phyloP scores from a whole-genome alignment of 768 basidiomycete species.

The Leucocoprinus leucothites region DNA sequence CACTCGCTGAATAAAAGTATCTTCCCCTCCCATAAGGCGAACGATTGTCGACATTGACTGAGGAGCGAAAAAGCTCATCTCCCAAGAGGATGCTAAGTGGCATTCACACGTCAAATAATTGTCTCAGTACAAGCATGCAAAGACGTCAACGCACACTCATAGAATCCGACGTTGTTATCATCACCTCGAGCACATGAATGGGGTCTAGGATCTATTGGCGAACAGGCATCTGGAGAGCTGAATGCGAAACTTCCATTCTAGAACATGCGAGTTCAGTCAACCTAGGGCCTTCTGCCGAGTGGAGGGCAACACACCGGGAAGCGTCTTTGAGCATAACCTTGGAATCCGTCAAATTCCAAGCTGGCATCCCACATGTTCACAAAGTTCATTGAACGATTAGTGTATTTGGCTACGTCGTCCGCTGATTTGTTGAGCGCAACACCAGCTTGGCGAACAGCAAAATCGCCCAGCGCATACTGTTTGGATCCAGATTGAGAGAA shows the following conservation, averaged over 20 bases:
- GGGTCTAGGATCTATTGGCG: slow-evolving; percentile 41
- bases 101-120: not conserved
- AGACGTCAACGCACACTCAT: slow-evolving; percentile 35
- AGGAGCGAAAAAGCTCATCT: slow-evolving; percentile 51
- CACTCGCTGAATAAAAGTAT: slow-evolving; percentile 39
- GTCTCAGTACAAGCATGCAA: no score
- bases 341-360: slow-evolving; percentile 43
- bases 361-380: slow-evolving; percentile 47
- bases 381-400: slow-evolving; percentile 51
- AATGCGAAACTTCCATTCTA: slow-evolving; percentile 51
- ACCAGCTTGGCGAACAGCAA: slow-evolving; percentile 50
- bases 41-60: slow-evolving; percentile 48
- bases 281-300: not conserved
- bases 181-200: slow-evolving; percentile 48
- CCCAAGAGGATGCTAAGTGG: slow-evolving; percentile 46
- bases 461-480: slow-evolving; percentile 48
- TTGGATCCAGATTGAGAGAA: not conserved
- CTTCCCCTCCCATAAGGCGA: slow-evolving; percentile 43
- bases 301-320: slow-evolving; percentile 30
- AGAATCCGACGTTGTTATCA: slow-evolving; percentile 50
- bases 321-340: slow-evolving; percentile 43
- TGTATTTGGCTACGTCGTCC: slow-evolving; percentile 38
- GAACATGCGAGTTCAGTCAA: not conserved
- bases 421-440: slow-evolving; percentile 35
- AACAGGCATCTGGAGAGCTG: slow-evolving; percentile 47